Conservation (phyloP, 345 rosid genomes). For the Populus simonii region DNA sequence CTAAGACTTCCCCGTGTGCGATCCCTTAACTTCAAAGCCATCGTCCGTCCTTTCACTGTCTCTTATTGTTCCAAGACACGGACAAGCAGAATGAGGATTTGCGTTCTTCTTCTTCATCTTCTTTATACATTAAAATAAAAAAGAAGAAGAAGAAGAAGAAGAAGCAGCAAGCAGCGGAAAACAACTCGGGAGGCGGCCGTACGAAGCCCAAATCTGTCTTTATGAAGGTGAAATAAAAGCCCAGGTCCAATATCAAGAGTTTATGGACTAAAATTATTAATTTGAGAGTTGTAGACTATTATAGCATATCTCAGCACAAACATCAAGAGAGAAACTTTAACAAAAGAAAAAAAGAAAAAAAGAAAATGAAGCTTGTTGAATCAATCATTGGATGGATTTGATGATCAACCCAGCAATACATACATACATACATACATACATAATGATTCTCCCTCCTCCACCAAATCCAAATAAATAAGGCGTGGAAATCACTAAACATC, state of each 20-base stretch:
- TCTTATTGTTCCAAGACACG: neutral
- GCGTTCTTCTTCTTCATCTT: neutral
- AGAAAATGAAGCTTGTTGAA: too few relatives aligned
- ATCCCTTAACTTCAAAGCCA: conserved; percentile 99
- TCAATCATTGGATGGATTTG: too few relatives aligned
- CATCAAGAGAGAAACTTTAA: too few relatives aligned
- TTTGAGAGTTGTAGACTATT: too few relatives aligned
- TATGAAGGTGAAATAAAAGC: neutral
- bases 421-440: neutral
- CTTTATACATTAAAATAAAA: too few relatives aligned
- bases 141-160: too few relatives aligned
- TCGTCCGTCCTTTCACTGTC: conserved; percentile 12
- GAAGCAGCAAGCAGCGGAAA: too few relatives aligned
- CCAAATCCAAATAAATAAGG: neutral
- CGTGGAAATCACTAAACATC: neutral
- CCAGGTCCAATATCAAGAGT: neutral
- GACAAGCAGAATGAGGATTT: neutral
- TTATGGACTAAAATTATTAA: neutral
- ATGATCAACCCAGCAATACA: too few relatives aligned
- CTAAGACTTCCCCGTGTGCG: conserved; percentile 96
- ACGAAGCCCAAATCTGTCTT: neutral
- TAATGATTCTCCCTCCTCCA: neutral
- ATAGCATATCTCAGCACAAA: too few relatives aligned
- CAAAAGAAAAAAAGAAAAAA: rapidly evolving
- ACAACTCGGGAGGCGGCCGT: neutral